Conservation (phyloP, 192 early-diverging fungal genomes). For the Paraglomus occultum region DNA sequence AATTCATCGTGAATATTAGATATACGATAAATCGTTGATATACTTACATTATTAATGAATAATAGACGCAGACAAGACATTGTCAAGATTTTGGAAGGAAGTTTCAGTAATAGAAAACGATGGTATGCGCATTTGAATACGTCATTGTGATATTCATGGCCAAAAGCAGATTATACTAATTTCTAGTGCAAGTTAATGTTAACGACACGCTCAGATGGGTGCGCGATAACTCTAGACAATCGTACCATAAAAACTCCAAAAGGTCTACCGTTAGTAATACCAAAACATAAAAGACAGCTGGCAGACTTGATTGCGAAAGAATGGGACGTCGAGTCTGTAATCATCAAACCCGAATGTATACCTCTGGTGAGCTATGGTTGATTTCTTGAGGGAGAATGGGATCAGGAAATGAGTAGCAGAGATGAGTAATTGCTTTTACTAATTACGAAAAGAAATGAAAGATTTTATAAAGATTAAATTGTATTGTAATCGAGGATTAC, state of each 20-base stretch:
- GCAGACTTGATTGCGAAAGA: constrained; percentile 85
- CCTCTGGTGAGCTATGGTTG: constrained; percentile 49
- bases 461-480: too few relatives aligned
- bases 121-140: neutral
- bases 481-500: too few relatives aligned
- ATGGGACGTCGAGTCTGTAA: constrained; percentile 85
- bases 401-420: too few relatives aligned
- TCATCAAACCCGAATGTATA: constrained; percentile 80
- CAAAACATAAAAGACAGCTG: constrained; percentile 53
- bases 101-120: constrained; percentile 10
- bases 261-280: constrained; percentile 64
- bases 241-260: constrained; percentile 81
- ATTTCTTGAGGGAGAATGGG: too few relatives aligned
- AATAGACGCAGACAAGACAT: constrained; percentile 9
- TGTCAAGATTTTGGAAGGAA: constrained; percentile 21
- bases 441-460: too few relatives aligned
- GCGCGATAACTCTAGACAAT: constrained; percentile 66
- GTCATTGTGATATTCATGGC: too few relatives aligned
- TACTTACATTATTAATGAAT: neutral
- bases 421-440: too few relatives aligned
- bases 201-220: neutral
- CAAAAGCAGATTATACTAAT: too few relatives aligned
- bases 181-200: too few relatives aligned
- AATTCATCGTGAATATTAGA: too few relatives aligned
- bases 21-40: too few relatives aligned